Base-by-base conservation (phyloP, 169 alveolate genomes). In the Babesia bigemina region DNA sequence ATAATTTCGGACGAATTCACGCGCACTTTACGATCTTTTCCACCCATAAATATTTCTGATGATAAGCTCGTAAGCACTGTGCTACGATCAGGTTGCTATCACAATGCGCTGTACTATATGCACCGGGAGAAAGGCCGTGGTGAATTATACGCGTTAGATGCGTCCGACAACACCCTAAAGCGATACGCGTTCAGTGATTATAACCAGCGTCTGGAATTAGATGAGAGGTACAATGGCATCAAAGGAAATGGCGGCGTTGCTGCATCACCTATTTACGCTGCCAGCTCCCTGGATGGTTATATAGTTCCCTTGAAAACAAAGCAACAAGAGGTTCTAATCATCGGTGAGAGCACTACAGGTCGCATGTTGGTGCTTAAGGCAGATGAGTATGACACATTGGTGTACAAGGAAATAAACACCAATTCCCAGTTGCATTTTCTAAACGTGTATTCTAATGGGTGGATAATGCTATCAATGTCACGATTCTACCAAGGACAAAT, bases 301-400 rank as follows among this genome's bases (percentile, higher is more conserved):
- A 26, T 45, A 0, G 33, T 3, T 10, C 2, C 4, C 13, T 61
- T 45, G 22, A 36, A 44, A 24, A 2, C 21, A 0, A 62, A 65
- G 22, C 22, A 0, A 0, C 24, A 39, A 12, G 56, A 33, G 22
- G 21, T 81, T 12, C 22, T 81, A 69, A 4, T 81, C 16, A 79
- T 81, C 8, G 77, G 72, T 16, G 88, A 81, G 61, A 52, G 49
- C 49, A 42, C 45, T 10, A 81, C 85, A 4, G 88, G 88, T 28
- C 66, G 88, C 1, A 61, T 81, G 26, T 36, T 73, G 19, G 66
- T 81, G 29, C 57, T 81, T 29, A 72, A 52, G n/a, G 48, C 53
- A 7, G 58, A 9, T 21, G 39, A 29, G 16, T n/a, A 49, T 11
- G 56, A 17, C 44, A 62, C 73, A 50, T 26, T 12, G 11, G 59